Evolutionary conservation across 371 early-diverging fungal species (phyloP).

Genomic region (Mycotypha africana): DNA sequence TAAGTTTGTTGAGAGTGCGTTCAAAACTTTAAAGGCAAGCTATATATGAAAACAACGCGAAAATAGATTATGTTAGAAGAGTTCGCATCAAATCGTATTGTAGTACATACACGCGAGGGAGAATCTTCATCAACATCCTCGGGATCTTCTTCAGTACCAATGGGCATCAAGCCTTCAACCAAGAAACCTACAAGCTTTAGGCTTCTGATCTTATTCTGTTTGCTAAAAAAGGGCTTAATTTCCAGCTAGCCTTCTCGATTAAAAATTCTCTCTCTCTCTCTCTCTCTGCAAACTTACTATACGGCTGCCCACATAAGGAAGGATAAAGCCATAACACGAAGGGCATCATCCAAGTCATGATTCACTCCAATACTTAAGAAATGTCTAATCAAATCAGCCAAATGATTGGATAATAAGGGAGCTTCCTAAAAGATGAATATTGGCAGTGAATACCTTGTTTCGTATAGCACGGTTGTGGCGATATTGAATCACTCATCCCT

Average conservation of each 20-base stretch:
- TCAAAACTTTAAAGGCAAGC: constrained; percentile 65
- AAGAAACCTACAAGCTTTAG: constrained; percentile 73
- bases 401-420: constrained; percentile 72
- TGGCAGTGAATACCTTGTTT: too few relatives aligned
- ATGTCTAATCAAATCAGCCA: constrained; percentile 75
- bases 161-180: constrained; percentile 74
- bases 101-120: constrained; percentile 59
- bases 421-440: constrained; percentile 71
- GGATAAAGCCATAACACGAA: constrained; percentile 79
- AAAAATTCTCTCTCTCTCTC: not conserved
- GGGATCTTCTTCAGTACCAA: constrained; percentile 80
- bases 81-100: too few relatives aligned
- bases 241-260: too few relatives aligned
- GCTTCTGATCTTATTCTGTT: constrained; percentile 76
- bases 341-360: constrained; percentile 54
- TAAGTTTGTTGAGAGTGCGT: constrained; percentile 73
- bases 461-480: too few relatives aligned
- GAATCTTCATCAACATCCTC: constrained; percentile 85
- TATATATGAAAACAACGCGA: too few relatives aligned
- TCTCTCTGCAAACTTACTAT: constrained; percentile 52
- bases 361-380: constrained; percentile 68
- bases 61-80: not conserved
- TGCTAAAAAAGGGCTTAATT: constrained; percentile 37
- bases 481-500: too few relatives aligned
- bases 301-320: constrained; percentile 82